phyloP scores from a whole-genome alignment of 768 basidiomycete genomes.

The Kwoniella botswanensis region DNA sequence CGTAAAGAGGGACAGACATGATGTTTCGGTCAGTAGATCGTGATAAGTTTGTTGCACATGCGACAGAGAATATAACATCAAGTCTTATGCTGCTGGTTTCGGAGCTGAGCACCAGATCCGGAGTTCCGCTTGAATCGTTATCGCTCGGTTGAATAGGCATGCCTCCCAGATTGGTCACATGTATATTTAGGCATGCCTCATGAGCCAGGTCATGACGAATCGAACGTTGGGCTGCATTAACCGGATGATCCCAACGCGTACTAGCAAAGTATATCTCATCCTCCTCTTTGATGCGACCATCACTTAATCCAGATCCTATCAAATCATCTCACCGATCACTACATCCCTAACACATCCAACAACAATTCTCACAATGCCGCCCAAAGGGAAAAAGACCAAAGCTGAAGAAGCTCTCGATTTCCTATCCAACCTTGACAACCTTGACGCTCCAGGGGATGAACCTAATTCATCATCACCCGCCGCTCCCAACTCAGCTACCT shows the following conservation, averaged over 20 bases:
- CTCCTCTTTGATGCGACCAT: too few relatives aligned
- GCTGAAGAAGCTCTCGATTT: slow-evolving; percentile 80
- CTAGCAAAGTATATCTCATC: too few relatives aligned
- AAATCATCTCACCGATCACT: too few relatives aligned
- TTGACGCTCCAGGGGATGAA: slow-evolving; percentile 58
- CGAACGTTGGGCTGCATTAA: not conserved
- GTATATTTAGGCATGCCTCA: not conserved
- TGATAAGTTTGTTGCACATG: not conserved
- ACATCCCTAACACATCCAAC: too few relatives aligned
- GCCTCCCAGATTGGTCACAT: not conserved
- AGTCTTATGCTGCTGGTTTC: not conserved
- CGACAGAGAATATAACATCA: not conserved
- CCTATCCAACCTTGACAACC: slow-evolving; percentile 90
- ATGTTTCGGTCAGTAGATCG: not conserved
- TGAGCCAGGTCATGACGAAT: slow-evolving; percentile 1
- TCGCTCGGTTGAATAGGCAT: not conserved
- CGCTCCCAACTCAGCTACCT: slow-evolving; percentile 12
- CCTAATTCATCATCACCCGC: slow-evolving; percentile 19
- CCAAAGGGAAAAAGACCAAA: slow-evolving; percentile 55
- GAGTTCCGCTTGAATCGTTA: not conserved
- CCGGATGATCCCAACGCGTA: not conserved
- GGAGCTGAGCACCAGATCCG: slow-evolving; percentile 12
- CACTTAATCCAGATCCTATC: too few relatives aligned
- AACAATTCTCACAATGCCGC: slow-evolving; percentile 51
- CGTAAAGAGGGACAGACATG: slow-evolving; percentile 41